Base-by-base conservation (phyloP, 2,329 filamentous ascomycete species). In the Cladosporium sp. region DNA sequence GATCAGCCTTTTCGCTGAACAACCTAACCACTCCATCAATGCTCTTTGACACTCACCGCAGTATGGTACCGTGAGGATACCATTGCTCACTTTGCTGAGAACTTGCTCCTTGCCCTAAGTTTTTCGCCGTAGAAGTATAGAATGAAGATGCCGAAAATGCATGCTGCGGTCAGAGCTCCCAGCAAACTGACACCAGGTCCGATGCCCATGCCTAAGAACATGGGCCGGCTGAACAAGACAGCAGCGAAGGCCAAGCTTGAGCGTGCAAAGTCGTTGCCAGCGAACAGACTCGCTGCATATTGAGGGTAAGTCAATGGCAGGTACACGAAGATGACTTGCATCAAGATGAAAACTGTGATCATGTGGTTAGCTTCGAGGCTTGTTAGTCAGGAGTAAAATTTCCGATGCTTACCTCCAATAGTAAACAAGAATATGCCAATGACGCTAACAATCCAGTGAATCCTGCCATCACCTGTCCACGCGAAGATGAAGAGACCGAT, bases 161-260 rank as follows among this genome's bases (percentile, higher is more conserved):
- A 77, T 44, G 54, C 77, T 58, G 57, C 67, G 58, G 37, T 74
- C 68, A 64, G 65, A 64, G 24, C 82, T 3, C 77, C 85, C 4
- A 88, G 74, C 36, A 88, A 62, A 58, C 76, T 80, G 0, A 80
- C 76, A 8, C 85, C 85, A 48, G 72, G 73, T 6, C 77, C 82
- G 22, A 87, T 79, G 7, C 84, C 84, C 5, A 87, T 66, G 62
- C 84, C 82, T 13, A 72, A 68, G 55, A 81, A 87, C 51, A 88
- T 74, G 3, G 84, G 84, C 47, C 80, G 75, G 0, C 80, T 78
- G 63, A 85, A 87, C 15, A 87, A 70, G 50, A 87, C 78, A 25
- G 79, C 80, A 0, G 78, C 83, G 49, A 80, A 83, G 4, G 84
- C 85, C 3, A 87, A 32, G 2, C 82, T 78, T 32, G 76, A 78